phyloP scores from a whole-genome alignment of 192 early-diverging fungal species.

The Lunasporangiospora selenospora region DNA sequence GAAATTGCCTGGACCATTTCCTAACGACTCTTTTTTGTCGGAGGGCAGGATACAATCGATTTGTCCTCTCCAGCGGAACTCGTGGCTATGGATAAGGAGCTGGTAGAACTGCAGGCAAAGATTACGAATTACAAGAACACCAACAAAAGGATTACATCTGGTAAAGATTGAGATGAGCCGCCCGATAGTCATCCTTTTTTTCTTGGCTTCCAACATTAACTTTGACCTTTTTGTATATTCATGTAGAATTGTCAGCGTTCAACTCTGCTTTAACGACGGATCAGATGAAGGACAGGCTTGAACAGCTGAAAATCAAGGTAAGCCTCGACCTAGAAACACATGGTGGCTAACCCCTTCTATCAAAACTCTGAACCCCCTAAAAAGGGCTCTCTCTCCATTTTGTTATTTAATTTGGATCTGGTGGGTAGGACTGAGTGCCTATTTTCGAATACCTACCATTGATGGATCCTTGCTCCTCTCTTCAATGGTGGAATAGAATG shows the following conservation, averaged over 20 bases:
- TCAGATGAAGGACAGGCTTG: conserved; percentile 29
- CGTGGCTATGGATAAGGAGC: conserved; percentile 60
- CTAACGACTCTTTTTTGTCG: neutral
- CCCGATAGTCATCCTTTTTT: neutral
- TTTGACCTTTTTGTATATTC: conserved; percentile 20
- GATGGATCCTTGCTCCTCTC: neutral
- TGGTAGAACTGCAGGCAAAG: conserved; percentile 58
- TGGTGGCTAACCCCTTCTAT: neutral
- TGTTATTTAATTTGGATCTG: neutral
- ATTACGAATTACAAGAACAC: conserved; percentile 60
- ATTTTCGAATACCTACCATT: neutral
- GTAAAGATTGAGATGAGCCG: conserved; percentile 14
- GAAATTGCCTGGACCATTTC: neutral
- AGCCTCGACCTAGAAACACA: neutral
- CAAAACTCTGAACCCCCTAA: neutral
- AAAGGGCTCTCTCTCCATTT: conserved; percentile 5
- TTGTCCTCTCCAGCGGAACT: conserved; percentile 46
- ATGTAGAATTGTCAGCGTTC: conserved; percentile 43
- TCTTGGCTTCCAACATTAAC: neutral
- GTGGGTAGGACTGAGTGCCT: neutral
- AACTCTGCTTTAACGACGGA: conserved; percentile 50
- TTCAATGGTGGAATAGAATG: conserved; percentile 38
- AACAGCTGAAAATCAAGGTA: conserved; percentile 15
- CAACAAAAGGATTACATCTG: conserved; percentile 53
- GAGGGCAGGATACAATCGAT: conserved; percentile 48